Conservation (phyloP, 2,329 filamentous ascomycete species). For the Remersonia thermophila region DNA sequence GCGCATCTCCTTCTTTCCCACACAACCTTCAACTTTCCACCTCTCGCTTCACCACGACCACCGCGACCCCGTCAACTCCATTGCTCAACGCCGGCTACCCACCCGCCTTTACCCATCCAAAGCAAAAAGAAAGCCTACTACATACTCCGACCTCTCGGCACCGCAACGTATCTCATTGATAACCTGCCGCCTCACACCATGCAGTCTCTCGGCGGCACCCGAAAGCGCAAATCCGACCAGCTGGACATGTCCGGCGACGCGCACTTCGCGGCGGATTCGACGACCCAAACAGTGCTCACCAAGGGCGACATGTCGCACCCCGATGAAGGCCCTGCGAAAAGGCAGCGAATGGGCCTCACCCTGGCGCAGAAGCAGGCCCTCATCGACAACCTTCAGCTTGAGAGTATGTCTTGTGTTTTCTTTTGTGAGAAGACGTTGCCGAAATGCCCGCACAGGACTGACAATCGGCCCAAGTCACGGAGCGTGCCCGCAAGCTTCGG, state of each 20-base stretch:
- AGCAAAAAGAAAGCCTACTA: too few species aligned
- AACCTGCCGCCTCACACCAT: background rate
- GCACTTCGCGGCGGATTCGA: constrained; percentile 14
- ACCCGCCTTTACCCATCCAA: too few species aligned
- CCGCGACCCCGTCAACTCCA: too few species aligned
- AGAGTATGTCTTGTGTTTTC: constrained; percentile 55
- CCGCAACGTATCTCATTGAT: too few species aligned
- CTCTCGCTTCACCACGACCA: too few species aligned
- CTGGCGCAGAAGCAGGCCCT: constrained; percentile 70
- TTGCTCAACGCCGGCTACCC: constrained; percentile 6
- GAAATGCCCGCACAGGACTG: constrained; percentile 9
- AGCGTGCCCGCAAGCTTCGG: constrained; percentile 74
- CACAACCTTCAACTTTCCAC: too few species aligned
- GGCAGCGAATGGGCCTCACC: constrained; percentile 48
- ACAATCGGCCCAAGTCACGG: constrained; percentile 53
- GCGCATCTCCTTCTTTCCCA: too few species aligned
- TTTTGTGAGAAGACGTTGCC: too few species aligned
- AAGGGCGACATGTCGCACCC: constrained; percentile 25
- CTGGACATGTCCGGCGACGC: constrained; percentile 19
- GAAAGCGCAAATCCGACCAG: constrained; percentile 33
- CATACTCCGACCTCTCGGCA: too few species aligned
- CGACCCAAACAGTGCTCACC: constrained; percentile 21
- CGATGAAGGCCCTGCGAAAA: constrained; percentile 49
- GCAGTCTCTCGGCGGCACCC: constrained; percentile 19
- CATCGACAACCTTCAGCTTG: constrained; percentile 79